Percentiles rank a stretch among this genome's conserved stretches.
phyloP scores from a whole-genome alignment of 1,284 basidiomycete species.

The Microbotryum silenes-acaulis region DNA sequence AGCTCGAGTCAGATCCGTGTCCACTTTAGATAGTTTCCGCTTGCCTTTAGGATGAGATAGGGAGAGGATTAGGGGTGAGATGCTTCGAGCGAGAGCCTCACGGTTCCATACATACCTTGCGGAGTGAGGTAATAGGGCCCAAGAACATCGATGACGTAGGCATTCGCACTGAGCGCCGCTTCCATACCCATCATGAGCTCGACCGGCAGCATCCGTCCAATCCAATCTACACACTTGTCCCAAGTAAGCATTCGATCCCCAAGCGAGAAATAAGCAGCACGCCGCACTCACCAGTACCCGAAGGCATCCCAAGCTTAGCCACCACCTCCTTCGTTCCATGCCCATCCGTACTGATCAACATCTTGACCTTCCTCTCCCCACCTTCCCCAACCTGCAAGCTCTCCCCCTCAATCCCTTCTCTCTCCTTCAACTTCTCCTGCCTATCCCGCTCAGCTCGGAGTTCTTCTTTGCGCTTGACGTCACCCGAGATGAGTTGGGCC shows the following conservation, averaged over 20 bases:
- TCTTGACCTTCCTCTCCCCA: conserved; percentile 2
- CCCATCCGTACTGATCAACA: not conserved
- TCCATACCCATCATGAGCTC: conserved; percentile 1
- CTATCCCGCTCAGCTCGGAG: conserved; percentile 16
- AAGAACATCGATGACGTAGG: conserved; percentile 30
- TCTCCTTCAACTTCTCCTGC: conserved; percentile 9
- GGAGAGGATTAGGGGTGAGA: too few species aligned
- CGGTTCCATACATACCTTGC: conserved; percentile 4
- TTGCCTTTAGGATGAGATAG: conserved; percentile 10
- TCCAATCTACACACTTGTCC: conserved; percentile 16
- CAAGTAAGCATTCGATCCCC: too few species aligned
- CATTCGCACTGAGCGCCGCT: conserved; percentile 13
- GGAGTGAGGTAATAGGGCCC: conserved; percentile 31
- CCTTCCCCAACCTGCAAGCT: not conserved
- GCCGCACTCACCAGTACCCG: conserved; percentile 7
- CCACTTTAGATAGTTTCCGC: conserved; percentile 32
- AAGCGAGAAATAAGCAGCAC: too few species aligned
- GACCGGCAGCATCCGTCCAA: conserved; percentile 11
- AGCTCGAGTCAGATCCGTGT: conserved; percentile 26
- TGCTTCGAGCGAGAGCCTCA: too few species aligned
- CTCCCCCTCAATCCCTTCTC: conserved; percentile 9
- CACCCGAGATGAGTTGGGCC: conserved; percentile 29
- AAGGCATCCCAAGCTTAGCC: conserved; percentile 15
- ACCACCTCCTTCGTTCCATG: conserved; percentile 3
- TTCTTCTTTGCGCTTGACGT: conserved; percentile 28